Percentiles rank a stretch among this genome's conserved stretches.
Conservation (phyloP, 192 early-diverging fungal species). For the Kickxella alabastrina region DNA sequence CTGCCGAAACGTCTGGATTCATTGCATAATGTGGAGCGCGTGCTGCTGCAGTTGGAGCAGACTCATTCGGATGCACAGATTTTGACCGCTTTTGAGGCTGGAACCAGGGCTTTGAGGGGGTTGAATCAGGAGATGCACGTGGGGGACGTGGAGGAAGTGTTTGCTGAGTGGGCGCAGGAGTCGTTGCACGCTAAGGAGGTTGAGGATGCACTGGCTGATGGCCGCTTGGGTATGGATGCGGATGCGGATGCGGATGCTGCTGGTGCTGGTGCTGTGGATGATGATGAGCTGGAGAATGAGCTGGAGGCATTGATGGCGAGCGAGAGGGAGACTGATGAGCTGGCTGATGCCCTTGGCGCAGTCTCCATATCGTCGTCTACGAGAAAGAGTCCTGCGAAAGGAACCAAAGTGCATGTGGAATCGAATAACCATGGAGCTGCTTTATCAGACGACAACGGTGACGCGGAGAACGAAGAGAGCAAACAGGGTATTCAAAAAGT, state of each 20-base stretch:
- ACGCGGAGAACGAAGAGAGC: neutral
- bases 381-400: too few species aligned
- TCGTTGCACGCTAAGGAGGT: conserved; percentile 12
- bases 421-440: too few species aligned
- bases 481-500: neutral
- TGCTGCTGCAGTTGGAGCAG: conserved; percentile 33
- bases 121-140: conserved; percentile 12
- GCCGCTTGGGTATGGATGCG: neutral
- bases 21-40: conserved; percentile 17
- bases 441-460: too few species aligned
- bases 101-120: conserved; percentile 18
- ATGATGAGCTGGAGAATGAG: conserved; percentile 37
- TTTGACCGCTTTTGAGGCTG: conserved; percentile 22
- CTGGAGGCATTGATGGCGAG: conserved; percentile 28
- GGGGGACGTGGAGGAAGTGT: conserved; percentile 3
- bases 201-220: conserved; percentile 11
- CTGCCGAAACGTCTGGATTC: conserved; percentile 20
- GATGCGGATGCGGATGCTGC: neutral
- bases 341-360: neutral
- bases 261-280: conserved; percentile 2
- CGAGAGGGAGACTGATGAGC: neutral
- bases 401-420: too few species aligned
- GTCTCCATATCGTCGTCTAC: neutral
- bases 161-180: conserved; percentile 37
- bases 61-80: conserved; percentile 34